phyloP scores from a whole-genome alignment of 2,329 filamentous ascomycete genomes.

The Mycosphaerella sp. region DNA sequence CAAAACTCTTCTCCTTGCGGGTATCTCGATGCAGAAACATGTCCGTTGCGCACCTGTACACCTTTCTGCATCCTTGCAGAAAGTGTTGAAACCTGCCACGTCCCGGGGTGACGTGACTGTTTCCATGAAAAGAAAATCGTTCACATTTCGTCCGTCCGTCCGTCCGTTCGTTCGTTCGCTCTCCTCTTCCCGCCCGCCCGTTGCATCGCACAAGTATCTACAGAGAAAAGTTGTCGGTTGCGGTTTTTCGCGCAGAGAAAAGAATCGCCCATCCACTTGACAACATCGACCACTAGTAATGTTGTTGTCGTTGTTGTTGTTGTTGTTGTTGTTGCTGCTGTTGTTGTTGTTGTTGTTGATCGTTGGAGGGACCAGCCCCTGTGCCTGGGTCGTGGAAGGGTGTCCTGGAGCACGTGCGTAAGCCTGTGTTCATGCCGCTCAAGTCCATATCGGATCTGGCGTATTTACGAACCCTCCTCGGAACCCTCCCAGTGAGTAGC shows the following conservation, averaged over 20 bases:
- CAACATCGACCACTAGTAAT: neutral
- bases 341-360: constrained; percentile 8
- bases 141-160: neutral
- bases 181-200: neutral
- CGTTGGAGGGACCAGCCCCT: constrained; percentile 20
- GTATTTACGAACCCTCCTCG: constrained; percentile 32
- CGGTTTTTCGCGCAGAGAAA: neutral
- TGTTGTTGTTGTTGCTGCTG: neutral
- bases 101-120: neutral
- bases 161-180: neutral
- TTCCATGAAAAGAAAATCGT: neutral
- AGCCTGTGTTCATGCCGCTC: constrained; percentile 22
- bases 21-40: neutral
- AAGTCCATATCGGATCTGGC: constrained; percentile 32
- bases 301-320: neutral
- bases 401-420: constrained; percentile 27
- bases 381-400: constrained; percentile 16
- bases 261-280: neutral
- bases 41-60: neutral
- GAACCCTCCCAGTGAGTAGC: constrained; percentile 25
- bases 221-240: constrained; percentile 1
- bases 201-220: constrained; percentile 5
- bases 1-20: neutral
- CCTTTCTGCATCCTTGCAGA: neutral
- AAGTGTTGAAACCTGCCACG: neutral